Evolutionary conservation across 768 basidiomycete species (phyloP).

Genomic region (Macrolepiota dolichaula): DNA sequence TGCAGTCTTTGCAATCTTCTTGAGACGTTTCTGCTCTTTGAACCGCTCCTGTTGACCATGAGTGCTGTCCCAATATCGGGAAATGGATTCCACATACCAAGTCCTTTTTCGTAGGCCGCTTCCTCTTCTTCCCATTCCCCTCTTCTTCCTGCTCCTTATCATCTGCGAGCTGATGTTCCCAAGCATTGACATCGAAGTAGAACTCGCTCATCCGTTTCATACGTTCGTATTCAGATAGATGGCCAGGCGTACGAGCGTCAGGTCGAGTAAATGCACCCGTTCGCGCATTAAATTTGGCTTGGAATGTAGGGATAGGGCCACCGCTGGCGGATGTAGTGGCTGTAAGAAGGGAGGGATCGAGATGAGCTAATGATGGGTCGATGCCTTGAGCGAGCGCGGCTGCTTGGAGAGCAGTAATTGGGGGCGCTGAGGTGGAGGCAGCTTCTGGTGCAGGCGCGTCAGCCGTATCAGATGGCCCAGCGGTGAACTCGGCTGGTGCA

Average conservation of each 20-base stretch:
- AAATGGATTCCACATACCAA: constrained; percentile 47
- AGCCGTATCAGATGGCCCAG: constrained; percentile 17
- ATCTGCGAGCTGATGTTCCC: constrained; percentile 68
- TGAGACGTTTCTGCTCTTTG: constrained; percentile 75
- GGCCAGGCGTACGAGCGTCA: constrained; percentile 69
- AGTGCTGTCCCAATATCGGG: background rate
- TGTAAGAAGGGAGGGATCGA: constrained; percentile 67
- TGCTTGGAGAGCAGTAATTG: constrained; percentile 54
- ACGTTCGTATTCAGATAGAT: constrained; percentile 78
- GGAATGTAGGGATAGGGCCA: constrained; percentile 38
- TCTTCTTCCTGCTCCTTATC: constrained; percentile 42
- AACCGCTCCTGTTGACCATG: constrained; percentile 66
- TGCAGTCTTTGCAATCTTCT: constrained; percentile 87
- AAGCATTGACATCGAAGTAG: constrained; percentile 81
- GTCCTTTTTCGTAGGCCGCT: constrained; percentile 79
- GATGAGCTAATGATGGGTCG: constrained; percentile 75
- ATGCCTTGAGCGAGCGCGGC: constrained; percentile 79
- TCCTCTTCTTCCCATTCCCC: constrained; percentile 67
- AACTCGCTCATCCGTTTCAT: constrained; percentile 84
- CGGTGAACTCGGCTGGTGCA: constrained; percentile 4
- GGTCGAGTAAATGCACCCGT: constrained; percentile 70
- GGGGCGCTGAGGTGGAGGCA: constrained; percentile 24
- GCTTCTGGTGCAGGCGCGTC: constrained; percentile 9
- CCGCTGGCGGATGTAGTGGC: constrained; percentile 26
- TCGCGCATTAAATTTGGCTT: constrained; percentile 79